Base-by-base conservation (phyloP, 2,329 filamentous ascomycete genomes). In the Ophidiomyces ophidiicola region DNA sequence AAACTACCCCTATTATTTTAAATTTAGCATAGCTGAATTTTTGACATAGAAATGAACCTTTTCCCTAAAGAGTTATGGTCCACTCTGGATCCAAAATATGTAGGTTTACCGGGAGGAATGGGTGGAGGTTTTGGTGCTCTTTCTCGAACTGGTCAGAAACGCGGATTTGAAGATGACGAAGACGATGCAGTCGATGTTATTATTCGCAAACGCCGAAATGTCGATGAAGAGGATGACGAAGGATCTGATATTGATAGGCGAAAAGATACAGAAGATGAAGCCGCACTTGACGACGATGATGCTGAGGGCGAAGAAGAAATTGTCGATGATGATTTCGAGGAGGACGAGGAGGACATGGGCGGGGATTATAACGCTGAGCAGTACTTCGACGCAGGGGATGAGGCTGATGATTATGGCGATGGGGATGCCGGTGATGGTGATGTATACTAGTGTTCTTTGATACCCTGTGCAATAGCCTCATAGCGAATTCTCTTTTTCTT, bases 361-460 rank as follows among this genome's bases (percentile, higher is more conserved):
- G 74, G 71, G 3, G 74, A 78, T 51, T 78, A 79, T 49, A 72
- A 78, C 48, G 75, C 71, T 1, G 75, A 79, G 49, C 68, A 78
- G 46, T 78, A 79, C 60, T 76, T 76, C 49, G 70, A 74, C 45
- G 71, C 66, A 39, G 75, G 75, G 5, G 75, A 70, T 35, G 66
- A 68, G 34, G 64, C 58, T 36, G 64, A 72, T 36, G 72, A 70
- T 39, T 74, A 70, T 46, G 71, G 69, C 42, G 70, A 65, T 31
- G 72, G 63, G 26, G 70, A 67, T 21, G 71, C 66, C 28, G 68
- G 63, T 5, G 72, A 68, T 39, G 69, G 67, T 43, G 63, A 62
- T 48, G 57, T 56, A 15, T 62, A 57, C 45, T 64, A 50, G 53
- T 40, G 36, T 36, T 50, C 44, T 46, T 43, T 48, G 33, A 37